Evolutionary conservation across 768 basidiomycete species (phyloP), one percentile per base, ranked within the genome.

Genomic region (Filobasidium floriforme): DNA sequence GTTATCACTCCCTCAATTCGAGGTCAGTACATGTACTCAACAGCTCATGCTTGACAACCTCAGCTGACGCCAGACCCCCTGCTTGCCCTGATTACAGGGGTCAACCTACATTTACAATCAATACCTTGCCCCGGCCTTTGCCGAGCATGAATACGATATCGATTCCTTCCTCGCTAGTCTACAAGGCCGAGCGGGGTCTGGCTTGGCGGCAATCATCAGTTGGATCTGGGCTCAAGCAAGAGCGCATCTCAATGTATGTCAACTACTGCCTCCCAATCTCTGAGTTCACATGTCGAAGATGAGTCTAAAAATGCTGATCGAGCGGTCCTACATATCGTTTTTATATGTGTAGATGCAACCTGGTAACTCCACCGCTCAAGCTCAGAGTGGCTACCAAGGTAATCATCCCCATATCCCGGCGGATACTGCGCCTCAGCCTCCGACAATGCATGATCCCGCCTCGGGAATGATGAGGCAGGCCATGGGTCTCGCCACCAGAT

Each of bases 1-100:
- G 79, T 86, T 97, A 59, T 88, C 87, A 1, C 85, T 93, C 7
- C 92, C 93, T 0, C 91, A 93, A 75, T 90, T 89, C 0, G 86
- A 80, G 72, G 81, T 80, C 24, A 66, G 76, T 60, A 12, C 14
- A 37, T 15, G 12, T 51, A 41, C 41, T 41, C 15, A n/a, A 60
- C n/a, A 12, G 10, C 14, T 14, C n/a, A 37, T 37, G 9, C 4
- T 37, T 4, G 3, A 37, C 32, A 4, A 37, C 32, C 3, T 9
- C 32, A 37, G 32, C 32, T 37, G 32, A 37, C 9, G 32, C 3
- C 32, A 9, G 3, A 28, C 44, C 41, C 6, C 26, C 18, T 59
- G 1, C 19, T 51, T 15, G 24, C 49, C 32, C 11, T 28, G 63
- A 57, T 44, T 29, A 1, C 68, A 86, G 70, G 92, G 93, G 28